These are phyloP conservation scores for Ananas comosus DNA, from an alignment of 176 grass and related monocot genomes.

Conservation along the genomic window DNA sequence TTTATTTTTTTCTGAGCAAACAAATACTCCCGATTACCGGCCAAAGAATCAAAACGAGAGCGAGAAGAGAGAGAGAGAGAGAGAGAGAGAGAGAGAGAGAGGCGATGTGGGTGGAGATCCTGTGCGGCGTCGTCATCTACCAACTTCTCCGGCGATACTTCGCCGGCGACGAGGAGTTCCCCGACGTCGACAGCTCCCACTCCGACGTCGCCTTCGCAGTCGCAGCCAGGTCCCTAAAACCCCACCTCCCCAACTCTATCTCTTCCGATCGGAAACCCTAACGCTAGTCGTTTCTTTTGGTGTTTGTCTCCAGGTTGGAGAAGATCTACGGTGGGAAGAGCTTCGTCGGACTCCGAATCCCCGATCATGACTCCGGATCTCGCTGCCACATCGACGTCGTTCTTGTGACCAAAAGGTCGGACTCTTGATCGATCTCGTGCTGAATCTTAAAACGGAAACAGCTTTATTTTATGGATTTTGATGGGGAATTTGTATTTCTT, in stretches of 20 bases:
- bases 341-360: slow-evolving; percentile 88
- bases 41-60: no score
- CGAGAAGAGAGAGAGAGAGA: not conserved
- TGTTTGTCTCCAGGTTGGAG: slow-evolving; percentile 56
- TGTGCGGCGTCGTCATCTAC: slow-evolving; percentile 76
- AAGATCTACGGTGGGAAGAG: slow-evolving; percentile 70
- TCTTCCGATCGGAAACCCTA: not conserved
- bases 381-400: slow-evolving; percentile 80
- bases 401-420: slow-evolving; percentile 63
- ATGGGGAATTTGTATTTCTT: slow-evolving; percentile 8
- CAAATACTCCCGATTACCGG: no score
- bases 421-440: not conserved
- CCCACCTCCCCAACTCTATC: not conserved
- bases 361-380: slow-evolving; percentile 60
- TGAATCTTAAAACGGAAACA: not conserved
- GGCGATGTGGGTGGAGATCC: slow-evolving; percentile 81
- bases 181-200: slow-evolving; percentile 68
- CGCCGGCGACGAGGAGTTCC: slow-evolving; percentile 30
- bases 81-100: not conserved
- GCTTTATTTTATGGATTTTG: slow-evolving; percentile 1
- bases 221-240: slow-evolving; percentile 41
- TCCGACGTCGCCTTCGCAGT: slow-evolving; percentile 59
- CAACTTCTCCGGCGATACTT: slow-evolving; percentile 49
- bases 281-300: not conserved
- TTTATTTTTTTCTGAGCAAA: no score